Base-by-base conservation (phyloP, 352 stramenopile genomes). In the Globisporangium paddicum region DNA sequence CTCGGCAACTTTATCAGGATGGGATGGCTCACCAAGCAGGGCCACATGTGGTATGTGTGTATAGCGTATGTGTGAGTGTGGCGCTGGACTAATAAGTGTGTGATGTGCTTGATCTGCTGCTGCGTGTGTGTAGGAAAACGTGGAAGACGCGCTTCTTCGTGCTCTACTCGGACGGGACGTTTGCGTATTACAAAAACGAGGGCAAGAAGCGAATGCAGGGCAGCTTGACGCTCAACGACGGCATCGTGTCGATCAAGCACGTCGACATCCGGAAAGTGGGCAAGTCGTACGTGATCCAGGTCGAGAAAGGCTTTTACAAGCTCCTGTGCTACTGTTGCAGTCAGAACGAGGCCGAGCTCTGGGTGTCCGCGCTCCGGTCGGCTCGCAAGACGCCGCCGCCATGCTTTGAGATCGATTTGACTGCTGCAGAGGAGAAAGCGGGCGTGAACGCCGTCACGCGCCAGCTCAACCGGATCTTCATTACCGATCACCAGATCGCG, bases 101-200 rank as follows among this genome's bases (percentile, higher is more conserved):
- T n/a, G 25, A 14, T 41, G 26, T 37, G 44, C 13, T 25, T 42
- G 28, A 9, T 9, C 4, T 48, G 21, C 5, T 56, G 2, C 2
- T 28, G 14, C 34, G 52, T 4, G 3, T 28, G 14, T 25, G 32
- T 21, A 85, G 78, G 78, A 90, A 93, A 60, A 93, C 71, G 52
- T 95, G 86, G 86, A 95, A 94, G 64, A 83, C 64, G 56, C 82
- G 86, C 35, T 94, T 89, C 62, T 95, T 95, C 51, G 82, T 95
- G 40, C 63, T 95, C 13, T 94, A 89, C 56, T 70, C 73, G 9
- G 84, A 95, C 58, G 84, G 82, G 5, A 92, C 79, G 11, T 79
- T 95, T 34, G 84, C 76, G 10, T 95, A 95, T 49, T 95, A 94
- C 60, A 90, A 91, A 62, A 82, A 73, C 52, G 83, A 86, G 37